Conservation (phyloP, 2,329 filamentous ascomycete species). For the Botrytis fragariae region DNA sequence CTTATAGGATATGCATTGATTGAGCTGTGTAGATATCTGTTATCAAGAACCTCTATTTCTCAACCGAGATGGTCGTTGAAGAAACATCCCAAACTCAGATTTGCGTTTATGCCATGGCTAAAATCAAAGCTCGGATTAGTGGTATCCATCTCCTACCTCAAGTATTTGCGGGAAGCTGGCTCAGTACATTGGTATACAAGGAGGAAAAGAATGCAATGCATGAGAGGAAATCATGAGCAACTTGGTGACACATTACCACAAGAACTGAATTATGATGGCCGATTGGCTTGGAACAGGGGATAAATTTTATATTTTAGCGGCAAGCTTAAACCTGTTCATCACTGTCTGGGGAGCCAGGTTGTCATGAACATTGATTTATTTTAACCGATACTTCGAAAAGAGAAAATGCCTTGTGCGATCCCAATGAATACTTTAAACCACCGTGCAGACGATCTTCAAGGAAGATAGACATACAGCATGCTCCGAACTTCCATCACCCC, state of each 20-base stretch:
- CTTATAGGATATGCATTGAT: background rate
- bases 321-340: background rate
- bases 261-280: background rate
- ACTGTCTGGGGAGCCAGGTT: background rate
- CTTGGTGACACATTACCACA: background rate
- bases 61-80: too few species aligned
- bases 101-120: too few species aligned
- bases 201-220: background rate
- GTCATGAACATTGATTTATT: too few species aligned
- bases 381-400: background rate
- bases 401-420: background rate
- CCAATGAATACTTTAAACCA: too few species aligned
- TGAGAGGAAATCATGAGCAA: background rate
- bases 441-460: background rate
- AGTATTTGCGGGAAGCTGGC: background rate
- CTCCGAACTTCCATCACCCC: background rate
- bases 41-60: too few species aligned
- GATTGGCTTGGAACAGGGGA: background rate
- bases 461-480: background rate
- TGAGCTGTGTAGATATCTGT: background rate
- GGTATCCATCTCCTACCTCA: rapidly evolving
- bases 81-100: too few species aligned
- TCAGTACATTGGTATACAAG: rapidly evolving
- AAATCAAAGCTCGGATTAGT: background rate
- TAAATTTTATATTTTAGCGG: background rate